Evolutionary conservation across 1,284 basidiomycete species (phyloP), one percentile per base, ranked within the genome.

Genomic region (Leccinum pachyderme): DNA sequence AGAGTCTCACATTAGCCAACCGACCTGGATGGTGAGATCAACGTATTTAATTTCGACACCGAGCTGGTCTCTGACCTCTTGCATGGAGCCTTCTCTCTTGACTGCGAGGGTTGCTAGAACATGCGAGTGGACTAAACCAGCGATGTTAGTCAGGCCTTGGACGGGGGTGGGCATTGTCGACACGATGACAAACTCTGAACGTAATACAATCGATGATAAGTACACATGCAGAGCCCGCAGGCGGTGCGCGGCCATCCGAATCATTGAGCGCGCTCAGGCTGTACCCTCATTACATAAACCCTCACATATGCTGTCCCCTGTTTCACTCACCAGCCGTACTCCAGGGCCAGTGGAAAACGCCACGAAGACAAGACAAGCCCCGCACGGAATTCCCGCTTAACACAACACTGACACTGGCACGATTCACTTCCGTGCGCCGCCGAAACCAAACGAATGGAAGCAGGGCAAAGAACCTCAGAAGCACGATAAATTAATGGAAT

Each of bases 1-100:
- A 5, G 9, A 18, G 24, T n/a, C 13, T 8, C 8, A n/a, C 24
- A 46, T 28, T 2, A 11, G 32, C 25, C 8, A 6, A 50, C 66
- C 31, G 37, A 71, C 68, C 61, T 62, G 63, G 45, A 72, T 64
- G 22, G 49, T 51, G 44, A 72, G 47, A 22, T 69, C 68, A 28
- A 69, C 64, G 41, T 66, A 68, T 53, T 68, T 65, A 33, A 54
- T 60, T 5, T 58, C 55, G 11, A 67, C 59, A 12, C 56, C 55
- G 9, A 58, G 37, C 7, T 35, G 50, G 18, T 58, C 33, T n/a
- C 47, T 39, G 15, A 52, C 54, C 7, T 44, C 39, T 31, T 61
- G 50, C 29, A 62, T 29, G 9, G 51, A 3, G 5, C 18, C 27
- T 15, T 53, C 48, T 6, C 25, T 29, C 15, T 54, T 57, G 43